Evolutionary conservation across 306 rosid species (phyloP).

Genomic region (Inga oerstediana): DNA sequence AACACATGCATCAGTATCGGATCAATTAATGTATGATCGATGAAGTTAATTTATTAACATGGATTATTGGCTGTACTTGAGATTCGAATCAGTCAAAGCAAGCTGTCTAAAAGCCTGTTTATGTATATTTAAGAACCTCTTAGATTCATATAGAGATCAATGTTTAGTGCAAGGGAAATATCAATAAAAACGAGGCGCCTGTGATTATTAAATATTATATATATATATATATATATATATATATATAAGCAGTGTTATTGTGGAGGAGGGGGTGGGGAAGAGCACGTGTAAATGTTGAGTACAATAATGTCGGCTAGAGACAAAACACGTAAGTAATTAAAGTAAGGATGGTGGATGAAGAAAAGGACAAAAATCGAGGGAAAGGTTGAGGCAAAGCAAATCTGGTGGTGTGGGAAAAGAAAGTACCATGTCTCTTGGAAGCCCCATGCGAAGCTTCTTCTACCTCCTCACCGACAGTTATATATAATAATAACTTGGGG

Average conservation of each 20-base stretch:
- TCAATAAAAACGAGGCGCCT: neutral
- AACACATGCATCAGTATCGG: neutral
- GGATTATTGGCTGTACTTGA: neutral
- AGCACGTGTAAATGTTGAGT: neutral
- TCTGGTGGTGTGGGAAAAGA: neutral
- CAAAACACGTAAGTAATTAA: neutral
- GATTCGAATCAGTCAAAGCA: constrained; percentile 8
- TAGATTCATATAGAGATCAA: neutral
- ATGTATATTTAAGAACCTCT: neutral
- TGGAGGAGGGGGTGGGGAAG: neutral
- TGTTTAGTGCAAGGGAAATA: neutral
- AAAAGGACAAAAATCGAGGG: neutral
- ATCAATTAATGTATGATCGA: neutral
- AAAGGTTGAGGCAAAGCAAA: neutral
- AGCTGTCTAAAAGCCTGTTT: neutral
- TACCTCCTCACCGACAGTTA: constrained; percentile 31
- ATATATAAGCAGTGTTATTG: no score
- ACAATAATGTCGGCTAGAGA: neutral
- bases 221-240: no score
- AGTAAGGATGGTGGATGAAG: neutral
- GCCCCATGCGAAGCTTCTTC: constrained; percentile 47
- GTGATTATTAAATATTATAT: neutral
- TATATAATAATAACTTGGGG: no score
- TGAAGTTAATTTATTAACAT: neutral
- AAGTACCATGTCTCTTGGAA: constrained; percentile 29